Conservation (phyloP, 192 early-diverging fungal species). For the Oehlia diaphana region DNA sequence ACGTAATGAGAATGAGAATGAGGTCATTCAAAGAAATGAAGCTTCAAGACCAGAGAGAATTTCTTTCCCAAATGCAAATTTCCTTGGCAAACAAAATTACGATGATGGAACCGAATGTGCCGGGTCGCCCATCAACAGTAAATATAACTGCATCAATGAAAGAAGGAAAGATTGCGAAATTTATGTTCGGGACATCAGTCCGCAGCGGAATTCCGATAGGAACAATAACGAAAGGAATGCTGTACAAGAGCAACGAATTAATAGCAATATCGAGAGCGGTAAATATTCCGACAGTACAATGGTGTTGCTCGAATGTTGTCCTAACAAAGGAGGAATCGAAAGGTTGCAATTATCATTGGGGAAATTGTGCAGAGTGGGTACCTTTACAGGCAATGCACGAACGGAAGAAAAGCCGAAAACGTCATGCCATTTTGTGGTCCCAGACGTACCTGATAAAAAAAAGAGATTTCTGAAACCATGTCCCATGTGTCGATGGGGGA, state of each 20-base stretch:
- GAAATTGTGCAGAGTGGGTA: constrained; percentile 14
- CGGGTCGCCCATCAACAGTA: constrained; percentile 12
- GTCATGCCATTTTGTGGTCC: too few relatives aligned
- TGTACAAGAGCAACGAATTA: constrained; percentile 14
- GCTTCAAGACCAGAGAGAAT: constrained; percentile 25
- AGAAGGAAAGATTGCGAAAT: constrained; percentile 16
- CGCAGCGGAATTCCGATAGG: background rate
- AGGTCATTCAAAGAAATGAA: constrained; percentile 14
- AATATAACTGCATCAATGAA: constrained; percentile 24
- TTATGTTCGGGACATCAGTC: constrained; percentile 28
- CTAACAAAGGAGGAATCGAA: background rate
- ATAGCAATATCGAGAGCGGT: constrained; percentile 2
- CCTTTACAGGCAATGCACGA: background rate
- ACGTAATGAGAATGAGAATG: background rate
- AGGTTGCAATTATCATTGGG: background rate
- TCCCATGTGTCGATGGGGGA: too few relatives aligned
- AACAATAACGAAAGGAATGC: background rate
- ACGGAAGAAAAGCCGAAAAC: background rate
- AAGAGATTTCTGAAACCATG: too few relatives aligned
- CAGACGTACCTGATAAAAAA: too few relatives aligned
- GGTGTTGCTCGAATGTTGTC: background rate
- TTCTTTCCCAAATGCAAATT: constrained; percentile 24
- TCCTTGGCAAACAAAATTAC: constrained; percentile 5
- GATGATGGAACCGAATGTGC: constrained; percentile 4
- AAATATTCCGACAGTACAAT: background rate